These are phyloP conservation scores for Fonsecaea multimorphosa DNA, from an alignment of 2,329 filamentous ascomycete genomes.

Conservation along the genomic window DNA sequence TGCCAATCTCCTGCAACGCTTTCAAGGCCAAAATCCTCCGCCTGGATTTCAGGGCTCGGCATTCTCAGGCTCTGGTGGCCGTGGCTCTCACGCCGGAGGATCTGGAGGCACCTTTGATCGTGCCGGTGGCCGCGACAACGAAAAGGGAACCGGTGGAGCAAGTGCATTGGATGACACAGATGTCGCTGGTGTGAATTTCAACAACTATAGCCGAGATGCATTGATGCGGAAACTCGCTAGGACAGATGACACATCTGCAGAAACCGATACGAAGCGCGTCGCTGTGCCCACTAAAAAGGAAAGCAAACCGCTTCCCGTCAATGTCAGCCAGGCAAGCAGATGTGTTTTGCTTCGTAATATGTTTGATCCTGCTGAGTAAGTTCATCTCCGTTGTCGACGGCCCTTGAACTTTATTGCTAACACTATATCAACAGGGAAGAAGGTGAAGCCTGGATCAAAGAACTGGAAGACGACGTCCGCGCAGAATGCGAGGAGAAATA, in stretches of 20 bases:
- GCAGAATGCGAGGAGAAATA: conserved; percentile 94
- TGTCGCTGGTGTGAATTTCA: conserved; percentile 98
- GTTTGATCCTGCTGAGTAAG: conserved; percentile 91
- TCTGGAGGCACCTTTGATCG: conserved; percentile 79
- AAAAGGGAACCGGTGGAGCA: conserved; percentile 84
- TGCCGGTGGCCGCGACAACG: conserved; percentile 83
- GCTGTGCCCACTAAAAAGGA: conserved; percentile 76
- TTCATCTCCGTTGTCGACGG: conserved; percentile 39
- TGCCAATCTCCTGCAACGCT: conserved; percentile 88
- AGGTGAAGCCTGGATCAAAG: conserved; percentile 86
- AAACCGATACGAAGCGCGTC: conserved; percentile 70
- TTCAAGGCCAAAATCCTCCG: conserved; percentile 75
- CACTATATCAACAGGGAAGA: conserved; percentile 68
- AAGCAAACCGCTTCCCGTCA: conserved; percentile 77
- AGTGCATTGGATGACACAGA: conserved; percentile 97
- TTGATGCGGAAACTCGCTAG: conserved; percentile 98
- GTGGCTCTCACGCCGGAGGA: conserved; percentile 79
- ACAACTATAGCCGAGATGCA: conserved; percentile 97
- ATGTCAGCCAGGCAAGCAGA: conserved; percentile 88
- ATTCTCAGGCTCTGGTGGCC: conserved; percentile 88
- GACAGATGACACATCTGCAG: conserved; percentile 78
- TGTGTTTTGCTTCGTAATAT: conserved; percentile 95
- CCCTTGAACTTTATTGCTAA: background rate
- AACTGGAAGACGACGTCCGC: conserved; percentile 91
- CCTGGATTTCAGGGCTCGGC: conserved; percentile 80